These are phyloP conservation scores for Royoungia palumana DNA, from an alignment of 768 basidiomycete genomes.

Conservation along the genomic window DNA sequence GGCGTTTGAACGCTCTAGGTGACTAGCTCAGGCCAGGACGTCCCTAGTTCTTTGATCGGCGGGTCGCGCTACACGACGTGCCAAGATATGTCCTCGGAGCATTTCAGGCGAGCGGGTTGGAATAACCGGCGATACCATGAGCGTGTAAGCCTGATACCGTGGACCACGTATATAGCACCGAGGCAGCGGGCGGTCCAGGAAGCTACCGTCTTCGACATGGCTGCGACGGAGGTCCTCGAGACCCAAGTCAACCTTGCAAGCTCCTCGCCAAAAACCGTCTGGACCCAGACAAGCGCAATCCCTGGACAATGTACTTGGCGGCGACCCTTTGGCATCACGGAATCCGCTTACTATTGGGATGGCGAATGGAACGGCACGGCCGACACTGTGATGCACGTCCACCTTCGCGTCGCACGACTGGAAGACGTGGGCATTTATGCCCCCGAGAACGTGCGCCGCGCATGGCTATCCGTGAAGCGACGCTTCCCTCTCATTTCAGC, in stretches of 20 bases:
- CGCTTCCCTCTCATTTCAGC: slow-evolving; percentile 50
- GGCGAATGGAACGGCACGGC: slow-evolving; percentile 39
- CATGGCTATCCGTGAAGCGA: slow-evolving; percentile 48
- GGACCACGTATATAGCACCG: not conserved
- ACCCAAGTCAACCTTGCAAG: too few relatives aligned
- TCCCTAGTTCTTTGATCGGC: too few relatives aligned
- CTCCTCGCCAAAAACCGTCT: not conserved
- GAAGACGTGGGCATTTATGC: slow-evolving; percentile 18
- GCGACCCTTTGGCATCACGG: slow-evolving; percentile 34
- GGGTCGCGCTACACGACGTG: too few relatives aligned
- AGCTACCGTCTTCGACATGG: too few relatives aligned
- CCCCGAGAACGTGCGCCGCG: slow-evolving; percentile 33
- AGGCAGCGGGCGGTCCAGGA: not conserved
- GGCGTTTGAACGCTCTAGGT: too few relatives aligned
- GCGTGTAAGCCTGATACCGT: too few relatives aligned
- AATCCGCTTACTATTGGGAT: slow-evolving; percentile 41
- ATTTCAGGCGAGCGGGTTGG: too few relatives aligned
- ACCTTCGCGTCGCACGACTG: slow-evolving; percentile 30
- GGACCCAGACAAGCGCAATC: not conserved
- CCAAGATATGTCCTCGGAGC: too few relatives aligned
- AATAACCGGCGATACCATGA: too few relatives aligned
- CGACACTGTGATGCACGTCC: slow-evolving; percentile 39
- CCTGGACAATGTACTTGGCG: slow-evolving; percentile 1
- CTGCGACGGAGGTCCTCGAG: too few relatives aligned
- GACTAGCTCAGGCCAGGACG: too few relatives aligned